Conservation (phyloP, 768 basidiomycete genomes). For the Tylopilus sp. region DNA sequence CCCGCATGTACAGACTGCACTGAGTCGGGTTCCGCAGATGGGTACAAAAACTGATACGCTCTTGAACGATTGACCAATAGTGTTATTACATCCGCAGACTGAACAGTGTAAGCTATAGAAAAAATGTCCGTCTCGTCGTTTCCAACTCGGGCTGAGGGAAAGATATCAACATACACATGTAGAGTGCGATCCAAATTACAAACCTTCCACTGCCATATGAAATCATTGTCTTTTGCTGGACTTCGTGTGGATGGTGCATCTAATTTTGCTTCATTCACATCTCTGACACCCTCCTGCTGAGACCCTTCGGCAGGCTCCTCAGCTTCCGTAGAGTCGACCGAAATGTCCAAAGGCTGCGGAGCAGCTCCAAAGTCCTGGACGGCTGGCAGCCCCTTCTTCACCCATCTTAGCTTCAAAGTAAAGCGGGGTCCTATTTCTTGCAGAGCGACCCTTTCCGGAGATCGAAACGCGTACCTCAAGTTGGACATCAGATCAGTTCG, state of each 20-base stretch:
- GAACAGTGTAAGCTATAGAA: conserved; percentile 48
- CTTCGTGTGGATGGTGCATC: conserved; percentile 20
- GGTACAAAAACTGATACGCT: too few relatives aligned
- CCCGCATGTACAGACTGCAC: too few relatives aligned
- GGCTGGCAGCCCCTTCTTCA: conserved; percentile 85
- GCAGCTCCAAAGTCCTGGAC: conserved; percentile 67
- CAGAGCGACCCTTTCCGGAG: conserved; percentile 83
- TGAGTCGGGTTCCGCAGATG: too few relatives aligned
- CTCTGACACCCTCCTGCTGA: conserved; percentile 11
- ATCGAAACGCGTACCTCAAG: conserved; percentile 84
- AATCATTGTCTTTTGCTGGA: conserved; percentile 72
- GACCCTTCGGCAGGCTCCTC: conserved; percentile 15
- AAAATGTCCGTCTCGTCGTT: conserved; percentile 86
- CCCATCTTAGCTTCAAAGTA: conserved; percentile 87
- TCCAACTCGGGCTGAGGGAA: conserved; percentile 81
- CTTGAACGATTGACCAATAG: too few relatives aligned
- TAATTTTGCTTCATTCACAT: conserved; percentile 16
- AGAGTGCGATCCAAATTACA: conserved; percentile 21
- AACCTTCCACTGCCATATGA: conserved; percentile 91
- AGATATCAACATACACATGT: neutral
- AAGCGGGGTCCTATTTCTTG: conserved; percentile 99
- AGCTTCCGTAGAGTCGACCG: conserved; percentile 38
- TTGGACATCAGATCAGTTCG: conserved; percentile 6
- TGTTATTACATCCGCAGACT: neutral
- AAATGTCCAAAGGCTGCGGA: conserved; percentile 54